phyloP scores from a whole-genome alignment of 352 stramenopile genomes.

The Pseudoperonospora humuli region DNA sequence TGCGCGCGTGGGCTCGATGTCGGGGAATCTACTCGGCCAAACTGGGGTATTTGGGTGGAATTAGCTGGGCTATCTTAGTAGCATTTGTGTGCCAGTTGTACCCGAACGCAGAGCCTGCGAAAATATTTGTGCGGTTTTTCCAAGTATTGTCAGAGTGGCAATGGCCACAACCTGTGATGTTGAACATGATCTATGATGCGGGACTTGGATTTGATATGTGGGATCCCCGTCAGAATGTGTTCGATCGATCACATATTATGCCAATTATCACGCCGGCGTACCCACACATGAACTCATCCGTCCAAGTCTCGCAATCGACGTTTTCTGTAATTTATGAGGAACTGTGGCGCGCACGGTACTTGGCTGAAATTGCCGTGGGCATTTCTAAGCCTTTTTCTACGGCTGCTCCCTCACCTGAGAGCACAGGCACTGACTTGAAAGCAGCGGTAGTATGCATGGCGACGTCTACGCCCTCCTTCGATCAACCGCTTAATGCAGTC shows the following conservation, averaged over 20 bases:
- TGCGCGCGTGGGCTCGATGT: slow-evolving; percentile 66
- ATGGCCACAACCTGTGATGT: slow-evolving; percentile 73
- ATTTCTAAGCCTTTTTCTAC: slow-evolving; percentile 37
- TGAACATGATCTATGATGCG: slow-evolving; percentile 83
- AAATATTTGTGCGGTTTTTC: slow-evolving; percentile 79
- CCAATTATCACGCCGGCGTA: slow-evolving; percentile 98
- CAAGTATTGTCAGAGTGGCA: slow-evolving; percentile 81
- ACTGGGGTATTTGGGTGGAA: slow-evolving; percentile 94
- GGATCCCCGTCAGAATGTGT: slow-evolving; percentile 76
- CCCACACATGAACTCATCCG: slow-evolving; percentile 96
- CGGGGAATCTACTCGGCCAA: slow-evolving; percentile 96
- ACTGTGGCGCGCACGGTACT: slow-evolving; percentile 68
- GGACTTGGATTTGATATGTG: slow-evolving; percentile 82
- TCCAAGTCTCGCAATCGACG: slow-evolving; percentile 92
- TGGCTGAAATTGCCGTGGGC: slow-evolving; percentile 51
- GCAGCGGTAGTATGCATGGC: slow-evolving; percentile 30
- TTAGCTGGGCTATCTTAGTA: slow-evolving; percentile 98
- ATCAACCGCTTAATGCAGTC: slow-evolving; percentile 10
- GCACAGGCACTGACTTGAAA: slow-evolving; percentile 26
- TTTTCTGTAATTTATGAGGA: slow-evolving; percentile 91
- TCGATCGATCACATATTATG: slow-evolving; percentile 93
- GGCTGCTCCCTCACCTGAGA: slow-evolving; percentile 11
- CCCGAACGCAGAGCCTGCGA: slow-evolving; percentile 53
- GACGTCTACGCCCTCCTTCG: slow-evolving; percentile 27
- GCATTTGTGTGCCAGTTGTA: slow-evolving; percentile 92